Base-by-base conservation (phyloP, 306 rosid species). In the Begonia fuchsioides region DNA sequence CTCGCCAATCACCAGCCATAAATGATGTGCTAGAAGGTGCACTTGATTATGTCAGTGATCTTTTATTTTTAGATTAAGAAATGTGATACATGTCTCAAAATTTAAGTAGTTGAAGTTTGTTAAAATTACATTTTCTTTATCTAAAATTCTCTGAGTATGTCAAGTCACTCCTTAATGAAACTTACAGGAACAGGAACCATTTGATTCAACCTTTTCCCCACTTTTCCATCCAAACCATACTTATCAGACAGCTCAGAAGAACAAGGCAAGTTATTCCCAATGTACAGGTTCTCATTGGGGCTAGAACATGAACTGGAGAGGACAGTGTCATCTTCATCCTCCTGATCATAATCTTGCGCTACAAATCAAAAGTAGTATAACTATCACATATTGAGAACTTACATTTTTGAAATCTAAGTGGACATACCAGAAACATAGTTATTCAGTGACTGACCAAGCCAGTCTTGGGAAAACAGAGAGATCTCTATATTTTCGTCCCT, bases 111-210 rank as follows among this genome's bases (percentile, higher is more conserved):
- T 2, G 7, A 6, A 26, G 35, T 26, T 26, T 8, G 7, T 26
- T 26, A 26, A 26, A 26, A 26, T 26, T 26, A 4, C 8, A 26
- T 8, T 4, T 26, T 26, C 8, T 26, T 26, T 26, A 0, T 5
- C 35, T 26, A 26, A 26, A 26, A 26, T 26, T 26, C 8, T 26
- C 35, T 19, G 8, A 26, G 35, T 26, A 26, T 26, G 35, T 26
- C 5, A 1, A 8, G 35, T 12, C 32, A 3, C 6, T 26, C 32
- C 0, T 26, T 26, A 3, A 26, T 26, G 32, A 47, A 46, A 69
- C 83, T 72, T 72, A 76, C 79, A 59, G 73, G 83, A 43, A 72
- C 56, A 15, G 83, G 72, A 60, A 72, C 64, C 71, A 76, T 76
- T 53, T 62, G 73, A 64, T 68, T 71, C 62, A 76, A 64, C 58